Conservation (phyloP, 441 rosid genomes). For the Euphorbia schlechtendalii region DNA sequence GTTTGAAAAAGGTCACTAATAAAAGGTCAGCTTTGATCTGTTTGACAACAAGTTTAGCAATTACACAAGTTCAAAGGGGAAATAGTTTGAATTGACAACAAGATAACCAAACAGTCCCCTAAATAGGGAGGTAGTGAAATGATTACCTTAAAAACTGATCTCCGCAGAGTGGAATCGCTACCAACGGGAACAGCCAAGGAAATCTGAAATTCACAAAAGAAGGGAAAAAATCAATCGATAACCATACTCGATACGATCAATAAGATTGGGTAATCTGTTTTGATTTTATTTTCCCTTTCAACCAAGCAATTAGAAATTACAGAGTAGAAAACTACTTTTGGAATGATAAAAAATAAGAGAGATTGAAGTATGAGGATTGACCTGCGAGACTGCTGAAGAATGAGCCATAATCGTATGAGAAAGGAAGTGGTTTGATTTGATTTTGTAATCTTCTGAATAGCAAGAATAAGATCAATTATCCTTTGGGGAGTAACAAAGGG, state of each 20-base stretch:
- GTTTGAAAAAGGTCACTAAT: no score
- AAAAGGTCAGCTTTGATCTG: constrained; percentile 4
- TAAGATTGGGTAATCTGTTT: background rate
- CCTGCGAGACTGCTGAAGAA: constrained; percentile 25
- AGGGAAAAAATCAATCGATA: background rate
- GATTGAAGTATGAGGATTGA: background rate
- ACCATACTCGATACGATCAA: constrained; percentile 1
- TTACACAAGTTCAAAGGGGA: background rate
- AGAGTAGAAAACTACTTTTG: background rate
- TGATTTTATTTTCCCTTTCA: background rate
- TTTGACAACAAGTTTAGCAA: background rate
- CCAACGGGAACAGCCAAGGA: constrained; percentile 44
- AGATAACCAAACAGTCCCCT: background rate
- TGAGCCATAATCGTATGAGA: constrained; percentile 26
- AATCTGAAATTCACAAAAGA: constrained; percentile 24
- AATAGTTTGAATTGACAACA: background rate
- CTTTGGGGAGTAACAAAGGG: constrained; percentile 35
- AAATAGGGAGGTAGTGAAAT: background rate
- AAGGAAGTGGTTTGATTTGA: background rate
- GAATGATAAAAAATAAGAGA: background rate
- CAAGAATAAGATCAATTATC: constrained; percentile 6
- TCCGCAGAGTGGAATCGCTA: constrained; percentile 32
- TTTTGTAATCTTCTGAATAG: no score
- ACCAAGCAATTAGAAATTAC: background rate
- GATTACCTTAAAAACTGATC: constrained; percentile 51